A percentile compares a stretch with the other conserved stretches of the same genome.
phyloP scores from a whole-genome alignment of 495 filamentous ascomycete species.

The Xylaria curta region DNA sequence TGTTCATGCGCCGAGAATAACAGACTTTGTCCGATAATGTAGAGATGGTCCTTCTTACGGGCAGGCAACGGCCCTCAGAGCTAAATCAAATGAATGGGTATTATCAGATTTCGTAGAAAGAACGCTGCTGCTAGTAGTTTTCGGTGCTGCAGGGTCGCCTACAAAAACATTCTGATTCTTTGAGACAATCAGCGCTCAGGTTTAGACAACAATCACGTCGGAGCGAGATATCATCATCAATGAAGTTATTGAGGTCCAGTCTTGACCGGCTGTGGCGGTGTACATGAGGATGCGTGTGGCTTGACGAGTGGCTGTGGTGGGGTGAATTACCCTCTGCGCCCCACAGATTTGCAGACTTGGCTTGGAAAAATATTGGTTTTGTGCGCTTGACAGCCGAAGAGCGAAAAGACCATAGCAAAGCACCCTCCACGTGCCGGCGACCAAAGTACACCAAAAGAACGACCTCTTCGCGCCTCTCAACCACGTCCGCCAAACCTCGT shows the following conservation, averaged over 20 bases:
- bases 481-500: conserved; percentile 25
- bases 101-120: not conserved
- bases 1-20: not conserved
- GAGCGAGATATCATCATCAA: too few relatives aligned
- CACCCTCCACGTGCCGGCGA: conserved; percentile 2
- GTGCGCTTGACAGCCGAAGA: conserved; percentile 16
- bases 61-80: not conserved
- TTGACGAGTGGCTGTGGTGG: conserved; percentile 3
- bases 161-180: not conserved
- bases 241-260: too few relatives aligned
- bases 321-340: conserved; percentile 3
- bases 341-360: conserved; percentile 15
- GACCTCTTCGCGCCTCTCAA: conserved; percentile 17
- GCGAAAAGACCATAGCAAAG: conserved; percentile 9
- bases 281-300: not conserved
- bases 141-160: too few relatives aligned
- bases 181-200: not conserved
- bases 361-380: conserved; percentile 15
- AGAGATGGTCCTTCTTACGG: not conserved
- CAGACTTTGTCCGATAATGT: not conserved
- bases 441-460: conserved; percentile 11
- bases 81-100: not conserved
- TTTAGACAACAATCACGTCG: too few relatives aligned
- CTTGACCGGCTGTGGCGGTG: not conserved
- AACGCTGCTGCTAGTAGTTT: not conserved